phyloP scores from a whole-genome alignment of 2,329 filamentous ascomycete species.

The Fusarium coffeatum region DNA sequence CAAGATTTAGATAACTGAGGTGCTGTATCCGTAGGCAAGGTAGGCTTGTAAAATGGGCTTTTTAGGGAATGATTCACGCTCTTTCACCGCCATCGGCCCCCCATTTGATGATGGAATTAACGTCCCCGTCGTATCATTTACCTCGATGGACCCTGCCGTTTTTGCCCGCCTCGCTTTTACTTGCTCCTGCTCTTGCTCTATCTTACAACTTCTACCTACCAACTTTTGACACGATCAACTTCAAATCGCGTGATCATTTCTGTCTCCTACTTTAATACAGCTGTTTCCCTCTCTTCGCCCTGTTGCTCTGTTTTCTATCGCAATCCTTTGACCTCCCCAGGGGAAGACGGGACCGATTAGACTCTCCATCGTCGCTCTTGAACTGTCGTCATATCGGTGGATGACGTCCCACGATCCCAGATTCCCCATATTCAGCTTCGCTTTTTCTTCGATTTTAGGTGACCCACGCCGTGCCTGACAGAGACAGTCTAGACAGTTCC shows the following conservation, averaged over 20 bases:
- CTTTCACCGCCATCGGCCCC: conserved; percentile 46
- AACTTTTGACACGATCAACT: not conserved
- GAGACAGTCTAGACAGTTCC: conserved; percentile 1
- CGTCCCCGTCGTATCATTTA: conserved; percentile 39
- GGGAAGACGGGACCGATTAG: conserved; percentile 28
- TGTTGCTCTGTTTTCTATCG: not conserved
- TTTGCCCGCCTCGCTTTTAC: conserved; percentile 25
- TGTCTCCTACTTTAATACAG: not conserved
- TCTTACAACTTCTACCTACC: conserved; percentile 8
- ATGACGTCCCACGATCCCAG: conserved; percentile 47
- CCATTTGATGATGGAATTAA: conserved; percentile 30
- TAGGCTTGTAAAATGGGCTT: not conserved
- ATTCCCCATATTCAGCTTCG: conserved; percentile 40
- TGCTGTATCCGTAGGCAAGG: not conserved
- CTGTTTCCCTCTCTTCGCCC: not conserved
- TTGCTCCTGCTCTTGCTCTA: not conserved
- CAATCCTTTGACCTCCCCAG: not conserved
- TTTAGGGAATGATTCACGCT: conserved; percentile 40
- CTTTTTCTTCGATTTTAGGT: conserved; percentile 6
- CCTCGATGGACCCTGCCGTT: conserved; percentile 32
- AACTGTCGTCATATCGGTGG: conserved; percentile 43
- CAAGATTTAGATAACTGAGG: not conserved
- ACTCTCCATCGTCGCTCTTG: conserved; percentile 30
- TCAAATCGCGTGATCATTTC: conserved; percentile 2
- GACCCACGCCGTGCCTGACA: conserved; percentile 42